These are phyloP conservation scores for Trypanosoma cruzi DNA, from an alignment of 208 protist genomes.

Conservation along the genomic window DNA sequence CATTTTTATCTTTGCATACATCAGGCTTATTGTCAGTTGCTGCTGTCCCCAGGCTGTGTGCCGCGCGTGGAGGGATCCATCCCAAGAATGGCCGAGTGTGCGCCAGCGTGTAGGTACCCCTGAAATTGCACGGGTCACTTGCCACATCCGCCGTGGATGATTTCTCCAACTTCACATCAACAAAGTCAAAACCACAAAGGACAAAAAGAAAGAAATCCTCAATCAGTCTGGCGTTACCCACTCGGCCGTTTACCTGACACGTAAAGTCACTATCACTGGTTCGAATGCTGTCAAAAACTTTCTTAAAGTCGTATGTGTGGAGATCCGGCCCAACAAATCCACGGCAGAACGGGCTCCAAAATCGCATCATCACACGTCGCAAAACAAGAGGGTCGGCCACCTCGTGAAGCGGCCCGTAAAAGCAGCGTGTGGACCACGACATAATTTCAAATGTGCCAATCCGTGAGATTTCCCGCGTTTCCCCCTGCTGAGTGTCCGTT, in stretches of 20 bases:
- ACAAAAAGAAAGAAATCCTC: slow-evolving; percentile 68
- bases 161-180: slow-evolving; percentile 46
- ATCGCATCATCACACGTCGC: slow-evolving; percentile 46
- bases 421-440: slow-evolving; percentile 18
- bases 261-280: slow-evolving; percentile 51
- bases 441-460: background rate
- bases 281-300: slow-evolving; percentile 48
- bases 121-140: slow-evolving; percentile 41
- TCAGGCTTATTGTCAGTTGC: background rate
- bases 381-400: slow-evolving; percentile 18
- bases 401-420: background rate
- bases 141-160: slow-evolving; percentile 20
- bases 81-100: slow-evolving; percentile 77
- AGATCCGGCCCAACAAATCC: slow-evolving; percentile 39
- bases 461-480: background rate
- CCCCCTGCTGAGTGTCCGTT: background rate
- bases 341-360: slow-evolving; percentile 65
- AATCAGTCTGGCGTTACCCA: slow-evolving; percentile 45
- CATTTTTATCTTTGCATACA: background rate
- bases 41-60: background rate
- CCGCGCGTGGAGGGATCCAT: slow-evolving; percentile 46
- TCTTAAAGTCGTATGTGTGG: slow-evolving; percentile 46
- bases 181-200: slow-evolving; percentile 75
- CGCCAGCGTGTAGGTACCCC: slow-evolving; percentile 51
- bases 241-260: slow-evolving; percentile 66